phyloP scores from a whole-genome alignment of 352 stramenopile species.

The Globisporangium recalcitrans region DNA sequence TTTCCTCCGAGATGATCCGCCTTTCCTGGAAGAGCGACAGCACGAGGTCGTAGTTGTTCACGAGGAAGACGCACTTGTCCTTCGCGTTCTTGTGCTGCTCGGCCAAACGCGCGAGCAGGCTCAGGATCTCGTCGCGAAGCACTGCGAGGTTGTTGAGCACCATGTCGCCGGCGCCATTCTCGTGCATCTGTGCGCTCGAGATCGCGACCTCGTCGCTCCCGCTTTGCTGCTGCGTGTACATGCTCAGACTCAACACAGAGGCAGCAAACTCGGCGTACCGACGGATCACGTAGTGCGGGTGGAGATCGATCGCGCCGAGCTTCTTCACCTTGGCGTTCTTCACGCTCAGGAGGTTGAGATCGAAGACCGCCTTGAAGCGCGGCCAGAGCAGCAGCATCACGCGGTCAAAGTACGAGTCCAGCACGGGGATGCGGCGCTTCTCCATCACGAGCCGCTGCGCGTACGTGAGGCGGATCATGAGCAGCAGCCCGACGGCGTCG shows the following conservation, averaged over 20 bases:
- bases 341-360: slow-evolving; percentile 92
- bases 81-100: slow-evolving; percentile 91
- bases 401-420: slow-evolving; percentile 96
- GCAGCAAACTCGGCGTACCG: slow-evolving; percentile 97
- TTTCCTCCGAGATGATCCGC: slow-evolving; percentile 91
- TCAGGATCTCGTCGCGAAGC: slow-evolving; percentile 79
- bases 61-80: slow-evolving; percentile 95
- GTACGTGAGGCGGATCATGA: slow-evolving; percentile 98
- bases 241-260: slow-evolving; percentile 91
- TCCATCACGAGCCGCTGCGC: slow-evolving; percentile 79
- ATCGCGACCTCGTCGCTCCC: slow-evolving; percentile 29
- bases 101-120: slow-evolving; percentile 78
- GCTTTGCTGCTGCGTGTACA: slow-evolving; percentile 45
- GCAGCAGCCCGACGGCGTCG: slow-evolving; percentile 95
- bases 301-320: slow-evolving; percentile 92
- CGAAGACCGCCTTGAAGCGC: slow-evolving; percentile 95
- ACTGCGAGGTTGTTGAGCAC: slow-evolving; percentile 89
- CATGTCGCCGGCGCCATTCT: slow-evolving; percentile 89
- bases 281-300: slow-evolving; percentile 95
- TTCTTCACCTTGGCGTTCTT: slow-evolving; percentile 84
- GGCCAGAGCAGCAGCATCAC: slow-evolving; percentile 95
- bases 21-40: slow-evolving; percentile 94
- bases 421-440: slow-evolving; percentile 79
- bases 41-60: slow-evolving; percentile 98
- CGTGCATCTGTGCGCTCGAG: slow-evolving; percentile 71